phyloP scores from a whole-genome alignment of 2,329 filamentous ascomycete genomes.

The Botrytis byssoidea region DNA sequence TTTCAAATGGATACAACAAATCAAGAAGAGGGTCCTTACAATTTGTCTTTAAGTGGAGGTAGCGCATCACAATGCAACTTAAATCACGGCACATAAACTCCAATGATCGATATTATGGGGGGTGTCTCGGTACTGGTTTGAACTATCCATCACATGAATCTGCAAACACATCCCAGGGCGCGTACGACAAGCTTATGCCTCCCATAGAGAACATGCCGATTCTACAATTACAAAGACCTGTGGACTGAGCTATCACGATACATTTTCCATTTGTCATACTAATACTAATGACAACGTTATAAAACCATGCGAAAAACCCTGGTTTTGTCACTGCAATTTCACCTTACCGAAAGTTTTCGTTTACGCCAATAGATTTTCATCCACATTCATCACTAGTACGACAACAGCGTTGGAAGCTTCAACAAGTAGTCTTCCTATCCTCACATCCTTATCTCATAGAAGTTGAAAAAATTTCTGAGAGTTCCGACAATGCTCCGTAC shows the following conservation, averaged over 20 bases:
- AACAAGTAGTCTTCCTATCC: not conserved
- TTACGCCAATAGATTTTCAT: not conserved
- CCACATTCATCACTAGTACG: not conserved
- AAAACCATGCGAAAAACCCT: fast-evolving
- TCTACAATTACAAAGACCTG: not conserved
- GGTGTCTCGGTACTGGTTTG: not conserved
- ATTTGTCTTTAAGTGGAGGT: not conserved
- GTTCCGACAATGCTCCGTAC: not conserved
- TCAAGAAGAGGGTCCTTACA: not conserved
- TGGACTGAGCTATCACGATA: not conserved
- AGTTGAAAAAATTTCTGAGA: not conserved
- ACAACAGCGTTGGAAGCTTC: not conserved
- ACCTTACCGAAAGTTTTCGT: not conserved
- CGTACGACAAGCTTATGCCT: not conserved
- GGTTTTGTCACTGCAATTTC: not conserved
- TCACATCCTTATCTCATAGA: not conserved
- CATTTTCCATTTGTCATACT: not conserved
- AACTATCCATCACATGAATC: not conserved
- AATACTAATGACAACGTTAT: not conserved
- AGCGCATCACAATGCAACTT: not conserved
- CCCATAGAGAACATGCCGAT: not conserved
- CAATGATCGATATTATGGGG: not conserved
- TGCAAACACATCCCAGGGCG: not conserved
- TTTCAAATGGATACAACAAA: not conserved
- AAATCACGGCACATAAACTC: not conserved